Percentiles rank a stretch among this genome's conserved stretches.
phyloP scores from a whole-genome alignment of 164 flowering plant genomes.

The Chimonanthus praecox region DNA sequence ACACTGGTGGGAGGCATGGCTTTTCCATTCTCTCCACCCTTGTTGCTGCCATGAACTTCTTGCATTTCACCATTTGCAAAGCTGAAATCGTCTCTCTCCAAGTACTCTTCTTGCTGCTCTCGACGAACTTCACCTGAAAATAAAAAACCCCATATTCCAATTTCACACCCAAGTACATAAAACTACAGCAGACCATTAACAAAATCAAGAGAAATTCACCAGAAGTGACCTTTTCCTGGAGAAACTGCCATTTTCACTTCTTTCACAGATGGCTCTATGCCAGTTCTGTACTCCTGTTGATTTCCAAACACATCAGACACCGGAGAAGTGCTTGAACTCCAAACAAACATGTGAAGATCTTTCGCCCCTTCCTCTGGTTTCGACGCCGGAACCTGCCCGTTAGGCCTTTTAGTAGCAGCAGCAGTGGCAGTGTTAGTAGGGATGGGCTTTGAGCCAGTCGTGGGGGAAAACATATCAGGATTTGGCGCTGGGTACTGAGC shows the following conservation, averaged over 20 bases:
- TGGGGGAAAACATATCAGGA: conserved; percentile 76
- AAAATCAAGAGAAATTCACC: background rate
- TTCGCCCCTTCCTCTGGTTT: conserved; percentile 45
- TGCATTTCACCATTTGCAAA: conserved; percentile 40
- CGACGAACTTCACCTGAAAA: conserved; percentile 33
- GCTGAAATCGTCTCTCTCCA: conserved; percentile 68
- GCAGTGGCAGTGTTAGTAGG: conserved; percentile 8
- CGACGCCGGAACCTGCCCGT: conserved; percentile 33
- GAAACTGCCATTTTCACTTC: conserved; percentile 62
- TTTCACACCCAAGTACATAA: background rate
- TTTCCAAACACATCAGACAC: conserved; percentile 90
- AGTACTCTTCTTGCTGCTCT: conserved; percentile 41
- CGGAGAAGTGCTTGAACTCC: conserved; percentile 97
- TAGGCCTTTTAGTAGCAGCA: conserved; percentile 31
- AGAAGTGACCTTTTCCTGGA: conserved; percentile 52
- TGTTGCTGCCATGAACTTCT: background rate
- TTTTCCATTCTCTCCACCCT: conserved; percentile 19
- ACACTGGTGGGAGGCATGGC: conserved; percentile 91
- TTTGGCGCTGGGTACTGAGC: conserved; percentile 73
- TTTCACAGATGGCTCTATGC: conserved; percentile 32
- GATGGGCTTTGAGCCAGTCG: conserved; percentile 20
- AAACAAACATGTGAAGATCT: conserved; percentile 98
- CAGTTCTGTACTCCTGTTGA: conserved; percentile 39
- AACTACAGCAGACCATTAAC: background rate
- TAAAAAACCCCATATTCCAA: background rate